phyloP scores from a whole-genome alignment of 306 rosid species.

The Arachis hypogaea region DNA sequence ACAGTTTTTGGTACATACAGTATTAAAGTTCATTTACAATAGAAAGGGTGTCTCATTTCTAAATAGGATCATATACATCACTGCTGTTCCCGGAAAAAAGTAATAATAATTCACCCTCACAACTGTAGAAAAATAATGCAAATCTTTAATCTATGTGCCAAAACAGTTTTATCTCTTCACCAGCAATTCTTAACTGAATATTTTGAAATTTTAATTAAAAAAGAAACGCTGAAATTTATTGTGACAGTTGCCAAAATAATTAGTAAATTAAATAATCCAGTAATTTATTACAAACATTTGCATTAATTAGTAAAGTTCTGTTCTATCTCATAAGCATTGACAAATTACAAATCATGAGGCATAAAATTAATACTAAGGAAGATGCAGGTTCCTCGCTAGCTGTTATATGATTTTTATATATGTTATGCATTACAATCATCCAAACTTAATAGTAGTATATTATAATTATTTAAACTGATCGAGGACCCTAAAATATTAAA shows the following conservation, averaged over 20 bases:
- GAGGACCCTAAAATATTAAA: slow-evolving; percentile 30
- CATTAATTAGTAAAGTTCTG: too few relatives aligned
- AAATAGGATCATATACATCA: not conserved
- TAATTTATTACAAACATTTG: too few relatives aligned
- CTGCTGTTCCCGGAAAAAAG: not conserved
- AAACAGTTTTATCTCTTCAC: not conserved
- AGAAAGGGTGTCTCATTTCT: not conserved
- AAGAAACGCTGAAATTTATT: too few relatives aligned
- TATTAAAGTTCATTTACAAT: not conserved
- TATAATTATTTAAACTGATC: slow-evolving; percentile 23
- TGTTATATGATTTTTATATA: not conserved
- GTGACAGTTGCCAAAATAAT: too few relatives aligned
- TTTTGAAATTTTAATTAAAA: too few relatives aligned
- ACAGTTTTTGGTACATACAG: not conserved
- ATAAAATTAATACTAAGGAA: not conserved
- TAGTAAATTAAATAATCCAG: too few relatives aligned
- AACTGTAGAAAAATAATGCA: not conserved
- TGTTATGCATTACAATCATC: not conserved
- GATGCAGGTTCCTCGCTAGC: not conserved
- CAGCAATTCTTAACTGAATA: too few relatives aligned
- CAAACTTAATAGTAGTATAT: slow-evolving; percentile 1
- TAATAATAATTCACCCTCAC: not conserved
- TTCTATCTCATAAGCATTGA: too few relatives aligned
- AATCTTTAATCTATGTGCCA: not conserved
- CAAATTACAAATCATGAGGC: too few relatives aligned